These are phyloP conservation scores for Chlorella vulgaris DNA, from an alignment of 139 green algal genomes.

Conservation along the genomic window DNA sequence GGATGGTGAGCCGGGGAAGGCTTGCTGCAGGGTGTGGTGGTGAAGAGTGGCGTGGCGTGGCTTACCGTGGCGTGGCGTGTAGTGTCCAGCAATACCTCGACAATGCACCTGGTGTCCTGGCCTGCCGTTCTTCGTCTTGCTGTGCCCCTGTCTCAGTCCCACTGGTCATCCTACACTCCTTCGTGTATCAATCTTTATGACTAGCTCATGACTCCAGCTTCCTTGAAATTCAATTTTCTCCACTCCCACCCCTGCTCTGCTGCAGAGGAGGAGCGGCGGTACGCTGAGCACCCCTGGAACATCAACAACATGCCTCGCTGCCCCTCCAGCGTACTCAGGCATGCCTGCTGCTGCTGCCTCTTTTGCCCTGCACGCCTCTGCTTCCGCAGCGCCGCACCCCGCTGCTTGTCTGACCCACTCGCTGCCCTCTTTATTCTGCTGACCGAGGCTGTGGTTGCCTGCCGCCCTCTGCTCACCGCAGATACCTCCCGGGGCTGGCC, in stretches of 20 bases:
- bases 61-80: no score
- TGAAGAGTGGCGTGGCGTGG: conserved; percentile 40
- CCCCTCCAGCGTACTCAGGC: conserved; percentile 63
- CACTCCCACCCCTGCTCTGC: no score
- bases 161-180: no score
- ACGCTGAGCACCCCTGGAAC: conserved; percentile 75
- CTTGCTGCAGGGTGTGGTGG: background rate
- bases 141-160: no score
- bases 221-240: no score
- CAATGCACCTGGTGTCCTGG: no score
- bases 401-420: background rate
- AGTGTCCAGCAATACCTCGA: no score
- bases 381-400: background rate
- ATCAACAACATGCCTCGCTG: conserved; percentile 83
- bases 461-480: no score
- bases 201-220: no score
- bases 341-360: conserved; percentile 11
- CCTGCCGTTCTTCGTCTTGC: no score
- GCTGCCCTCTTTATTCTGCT: background rate
- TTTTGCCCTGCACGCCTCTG: background rate
- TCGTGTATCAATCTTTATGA: no score
- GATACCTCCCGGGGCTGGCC: conserved; percentile 32
- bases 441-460: no score
- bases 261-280: conserved; percentile 44
- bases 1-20: background rate